Conservation (phyloP, 2,329 filamentous ascomycete species). For the Fusarium dimerum region DNA sequence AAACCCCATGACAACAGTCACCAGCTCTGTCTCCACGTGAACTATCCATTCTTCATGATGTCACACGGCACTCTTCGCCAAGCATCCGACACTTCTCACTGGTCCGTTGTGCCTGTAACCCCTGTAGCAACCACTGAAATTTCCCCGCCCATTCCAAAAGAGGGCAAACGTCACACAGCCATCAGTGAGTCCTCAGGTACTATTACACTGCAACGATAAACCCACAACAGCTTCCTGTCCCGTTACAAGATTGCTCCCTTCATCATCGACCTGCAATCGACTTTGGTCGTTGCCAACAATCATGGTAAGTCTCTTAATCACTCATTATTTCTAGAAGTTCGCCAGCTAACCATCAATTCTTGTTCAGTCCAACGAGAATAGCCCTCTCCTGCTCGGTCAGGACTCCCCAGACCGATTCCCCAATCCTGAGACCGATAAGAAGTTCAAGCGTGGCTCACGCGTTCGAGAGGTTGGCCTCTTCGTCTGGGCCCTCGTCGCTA, state of each 20-base stretch:
- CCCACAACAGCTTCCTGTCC: too few species aligned
- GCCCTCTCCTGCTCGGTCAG: constrained; percentile 43
- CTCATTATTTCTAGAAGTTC: background rate
- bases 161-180: background rate
- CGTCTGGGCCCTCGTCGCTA: constrained; percentile 80
- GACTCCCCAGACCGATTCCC: constrained; percentile 27
- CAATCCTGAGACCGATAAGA: constrained; percentile 26
- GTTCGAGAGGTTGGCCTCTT: constrained; percentile 75
- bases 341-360: constrained; percentile 16
- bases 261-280: constrained; percentile 4
- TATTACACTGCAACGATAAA: too few species aligned
- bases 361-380: constrained; percentile 41
- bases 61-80: constrained; percentile 10
- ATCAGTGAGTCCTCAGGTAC: too few species aligned
- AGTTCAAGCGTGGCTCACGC: constrained; percentile 40
- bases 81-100: background rate
- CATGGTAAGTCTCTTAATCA: constrained; percentile 17
- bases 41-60: constrained; percentile 11
- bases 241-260: constrained; percentile 3
- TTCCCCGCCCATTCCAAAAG: constrained; percentile 6
- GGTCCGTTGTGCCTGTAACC: constrained; percentile 4
- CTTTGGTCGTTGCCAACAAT: constrained; percentile 4
- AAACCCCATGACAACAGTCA: background rate
- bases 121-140: constrained; percentile 6
- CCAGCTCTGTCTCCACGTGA: background rate